phyloP scores from a whole-genome alignment of 257 asterid genomes.

The Lantana camara region DNA sequence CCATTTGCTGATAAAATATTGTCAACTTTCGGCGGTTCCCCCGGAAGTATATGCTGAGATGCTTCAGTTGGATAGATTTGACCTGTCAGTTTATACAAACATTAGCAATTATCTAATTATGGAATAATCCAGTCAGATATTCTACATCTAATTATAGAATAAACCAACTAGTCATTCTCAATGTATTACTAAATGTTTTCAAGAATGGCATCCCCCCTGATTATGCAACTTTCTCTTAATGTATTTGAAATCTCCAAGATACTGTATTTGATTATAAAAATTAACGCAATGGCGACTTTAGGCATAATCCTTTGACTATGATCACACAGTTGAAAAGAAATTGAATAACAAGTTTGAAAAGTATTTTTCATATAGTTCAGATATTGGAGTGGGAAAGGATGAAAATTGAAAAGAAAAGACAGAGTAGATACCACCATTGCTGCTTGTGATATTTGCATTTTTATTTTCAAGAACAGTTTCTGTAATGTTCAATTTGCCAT shows the following conservation, averaged over 20 bases:
- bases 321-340: neutral
- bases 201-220: no score
- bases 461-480: slow-evolving; percentile 36
- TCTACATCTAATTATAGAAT: neutral
- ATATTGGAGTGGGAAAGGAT: neutral
- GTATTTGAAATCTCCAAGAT: no score
- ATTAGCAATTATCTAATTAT: neutral
- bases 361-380: neutral
- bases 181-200: no score
- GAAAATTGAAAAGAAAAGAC: neutral
- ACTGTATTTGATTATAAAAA: no score
- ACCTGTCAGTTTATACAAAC: slow-evolving; percentile 39
- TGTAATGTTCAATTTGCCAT: slow-evolving; percentile 35
- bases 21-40: slow-evolving; percentile 38
- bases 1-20: slow-evolving; percentile 33
- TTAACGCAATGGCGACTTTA: no score
- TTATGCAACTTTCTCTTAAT: no score
- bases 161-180: no score
- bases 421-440: slow-evolving; percentile 28
- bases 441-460: slow-evolving; percentile 30
- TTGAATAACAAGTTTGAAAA: neutral
- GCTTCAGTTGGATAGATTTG: slow-evolving; percentile 33
- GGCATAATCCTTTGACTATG: neutral
- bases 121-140: no score
- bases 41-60: slow-evolving; percentile 45